Evolutionary conservation across 176 grass and related monocot genomes (phyloP).

Genomic region (Lolium rigidum): DNA sequence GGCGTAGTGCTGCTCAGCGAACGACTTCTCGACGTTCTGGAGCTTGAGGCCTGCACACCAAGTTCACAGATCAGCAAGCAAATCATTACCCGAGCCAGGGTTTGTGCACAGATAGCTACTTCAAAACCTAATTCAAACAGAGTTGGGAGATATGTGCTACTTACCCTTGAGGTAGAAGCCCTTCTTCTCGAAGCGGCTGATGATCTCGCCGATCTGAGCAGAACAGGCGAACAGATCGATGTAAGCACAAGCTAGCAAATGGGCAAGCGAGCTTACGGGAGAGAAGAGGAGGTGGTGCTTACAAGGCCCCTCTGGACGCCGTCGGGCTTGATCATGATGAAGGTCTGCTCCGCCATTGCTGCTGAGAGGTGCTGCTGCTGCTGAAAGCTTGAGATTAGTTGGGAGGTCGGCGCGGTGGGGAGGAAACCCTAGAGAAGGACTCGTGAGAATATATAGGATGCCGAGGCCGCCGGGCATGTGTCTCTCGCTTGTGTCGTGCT

Average conservation of each 20-base stretch:
- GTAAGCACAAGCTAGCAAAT: neutral
- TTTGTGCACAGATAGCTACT: neutral
- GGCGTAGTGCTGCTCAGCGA: conserved; percentile 97
- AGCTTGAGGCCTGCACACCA: conserved; percentile 71
- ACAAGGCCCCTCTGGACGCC: conserved; percentile 82
- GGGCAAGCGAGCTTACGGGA: neutral
- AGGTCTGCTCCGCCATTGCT: conserved; percentile 62
- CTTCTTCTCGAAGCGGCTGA: conserved; percentile 96
- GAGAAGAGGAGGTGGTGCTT: neutral
- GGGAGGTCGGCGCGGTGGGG: conserved; percentile 40
- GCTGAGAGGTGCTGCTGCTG: neutral
- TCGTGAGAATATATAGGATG: conserved; percentile 40
- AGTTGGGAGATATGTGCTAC: neutral
- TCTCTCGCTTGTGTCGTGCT: conserved; percentile 3
- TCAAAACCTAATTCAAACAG: neutral
- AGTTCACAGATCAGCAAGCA: conserved; percentile 15
- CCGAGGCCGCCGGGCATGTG: neutral
- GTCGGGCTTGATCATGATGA: conserved; percentile 90
- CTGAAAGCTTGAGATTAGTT: neutral
- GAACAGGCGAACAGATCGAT: conserved; percentile 10
- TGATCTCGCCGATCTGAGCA: conserved; percentile 83
- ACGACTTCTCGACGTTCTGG: conserved; percentile 81
- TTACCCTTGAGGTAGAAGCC: conserved; percentile 97
- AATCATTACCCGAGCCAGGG: neutral
- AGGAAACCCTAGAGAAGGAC: conserved; percentile 23